phyloP scores from a whole-genome alignment of 2,329 filamentous ascomycete genomes.

The Phaeosphaeria sp. region DNA sequence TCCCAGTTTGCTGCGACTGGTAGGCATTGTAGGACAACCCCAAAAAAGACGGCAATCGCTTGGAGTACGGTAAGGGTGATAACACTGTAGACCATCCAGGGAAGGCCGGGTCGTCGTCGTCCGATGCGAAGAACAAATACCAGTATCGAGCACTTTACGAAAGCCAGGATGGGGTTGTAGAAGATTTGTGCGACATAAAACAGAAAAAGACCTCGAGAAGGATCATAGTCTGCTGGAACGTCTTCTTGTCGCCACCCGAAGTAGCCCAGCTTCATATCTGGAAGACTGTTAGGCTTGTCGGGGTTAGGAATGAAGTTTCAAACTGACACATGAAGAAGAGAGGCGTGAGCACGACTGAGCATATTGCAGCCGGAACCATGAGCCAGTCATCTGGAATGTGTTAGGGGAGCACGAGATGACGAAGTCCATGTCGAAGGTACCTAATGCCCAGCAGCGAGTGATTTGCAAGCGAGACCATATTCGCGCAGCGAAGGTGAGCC shows the following conservation, averaged over 20 bases:
- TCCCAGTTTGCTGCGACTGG: not conserved
- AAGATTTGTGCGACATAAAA: not conserved
- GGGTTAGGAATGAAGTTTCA: not conserved
- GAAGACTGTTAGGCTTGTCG: not conserved
- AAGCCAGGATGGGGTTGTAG: not conserved
- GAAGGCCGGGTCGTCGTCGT: not conserved
- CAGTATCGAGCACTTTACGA: not conserved
- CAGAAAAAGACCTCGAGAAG: not conserved
- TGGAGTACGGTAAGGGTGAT: not conserved
- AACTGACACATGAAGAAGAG: not conserved
- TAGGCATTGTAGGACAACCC: not conserved
- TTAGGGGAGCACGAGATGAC: not conserved
- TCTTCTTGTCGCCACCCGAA: not conserved
- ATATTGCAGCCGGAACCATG: not conserved
- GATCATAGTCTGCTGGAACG: not conserved
- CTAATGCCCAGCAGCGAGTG: not conserved
- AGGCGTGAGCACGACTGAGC: not conserved
- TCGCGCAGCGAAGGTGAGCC: not conserved
- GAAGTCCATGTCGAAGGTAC: not conserved
- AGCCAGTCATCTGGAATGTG: not conserved
- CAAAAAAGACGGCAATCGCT: not conserved
- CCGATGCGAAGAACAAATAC: not conserved
- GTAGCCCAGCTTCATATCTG: not conserved
- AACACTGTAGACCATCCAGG: not conserved
- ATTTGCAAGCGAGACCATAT: not conserved